Conservation (phyloP, 1,139 yeast genomes). For the Zhuliangozyma blackwelliae region DNA sequence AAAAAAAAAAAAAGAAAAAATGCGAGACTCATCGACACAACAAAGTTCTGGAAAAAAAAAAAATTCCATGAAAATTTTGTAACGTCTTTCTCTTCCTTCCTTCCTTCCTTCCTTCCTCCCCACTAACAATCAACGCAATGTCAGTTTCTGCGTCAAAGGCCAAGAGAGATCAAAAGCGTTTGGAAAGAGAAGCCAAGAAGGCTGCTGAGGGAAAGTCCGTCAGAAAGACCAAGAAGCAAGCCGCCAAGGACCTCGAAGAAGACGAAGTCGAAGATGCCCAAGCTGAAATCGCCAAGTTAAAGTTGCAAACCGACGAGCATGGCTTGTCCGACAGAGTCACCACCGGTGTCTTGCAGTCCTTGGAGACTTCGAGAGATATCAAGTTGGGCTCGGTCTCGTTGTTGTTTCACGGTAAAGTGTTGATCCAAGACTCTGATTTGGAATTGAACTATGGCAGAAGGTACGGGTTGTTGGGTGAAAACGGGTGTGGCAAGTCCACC, state of each 20-base stretch:
- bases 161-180: conserved; percentile 87
- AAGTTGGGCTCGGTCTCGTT: conserved; percentile 86
- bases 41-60: conserved; percentile 1
- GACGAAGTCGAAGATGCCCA: conserved; percentile 62
- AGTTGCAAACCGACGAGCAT: conserved; percentile 87
- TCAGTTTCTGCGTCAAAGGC: conserved; percentile 89
- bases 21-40: background rate
- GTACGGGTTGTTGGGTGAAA: conserved; percentile 95
- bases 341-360: conserved; percentile 92
- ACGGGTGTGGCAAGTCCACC: conserved; percentile 99
- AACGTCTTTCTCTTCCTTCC: conserved; percentile 1
- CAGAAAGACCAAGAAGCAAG: conserved; percentile 56
- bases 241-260: conserved; percentile 55
- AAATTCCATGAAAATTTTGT: conserved; percentile 1
- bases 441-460: conserved; percentile 97
- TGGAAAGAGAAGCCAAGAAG: conserved; percentile 59
- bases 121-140: conserved; percentile 16
- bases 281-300: conserved; percentile 77
- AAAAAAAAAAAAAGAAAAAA: too few species aligned
- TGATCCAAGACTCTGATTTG: conserved; percentile 83
- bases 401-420: conserved; percentile 95
- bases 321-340: conserved; percentile 96
- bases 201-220: conserved; percentile 71
- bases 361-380: conserved; percentile 88
- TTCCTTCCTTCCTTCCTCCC: conserved; percentile 1